These are phyloP conservation scores for Dianthus caryophyllus DNA, from an alignment of 148 eudicot species.

Conservation along the genomic window DNA sequence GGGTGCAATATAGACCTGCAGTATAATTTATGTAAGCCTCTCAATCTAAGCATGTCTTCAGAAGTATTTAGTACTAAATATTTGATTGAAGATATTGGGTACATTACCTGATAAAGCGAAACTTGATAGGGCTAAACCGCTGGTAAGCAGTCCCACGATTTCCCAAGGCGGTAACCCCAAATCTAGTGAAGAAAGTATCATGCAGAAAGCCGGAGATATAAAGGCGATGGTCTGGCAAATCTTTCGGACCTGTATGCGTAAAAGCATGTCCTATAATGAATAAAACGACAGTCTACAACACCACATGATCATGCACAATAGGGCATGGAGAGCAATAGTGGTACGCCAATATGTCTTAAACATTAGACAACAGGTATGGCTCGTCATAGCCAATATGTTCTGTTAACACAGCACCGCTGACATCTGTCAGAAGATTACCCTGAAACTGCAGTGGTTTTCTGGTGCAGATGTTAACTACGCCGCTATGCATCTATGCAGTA, in stretches of 20 bases:
- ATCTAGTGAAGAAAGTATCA: conserved; percentile 81
- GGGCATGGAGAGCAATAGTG: not conserved
- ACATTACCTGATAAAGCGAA: conserved; percentile 88
- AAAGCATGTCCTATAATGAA: conserved; percentile 10
- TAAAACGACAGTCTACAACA: not conserved
- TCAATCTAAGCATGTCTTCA: not conserved
- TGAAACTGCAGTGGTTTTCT: not conserved
- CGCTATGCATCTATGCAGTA: not conserved
- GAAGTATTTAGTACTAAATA: not conserved
- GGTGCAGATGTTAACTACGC: not conserved
- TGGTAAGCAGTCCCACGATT: conserved; percentile 65
- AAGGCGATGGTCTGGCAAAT: conserved; percentile 89
- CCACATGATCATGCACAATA: not conserved
- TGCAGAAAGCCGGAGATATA: conserved; percentile 91
- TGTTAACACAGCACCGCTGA: not conserved
- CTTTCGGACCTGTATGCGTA: conserved; percentile 67
- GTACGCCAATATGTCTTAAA: not conserved
- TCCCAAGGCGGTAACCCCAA: conserved; percentile 88
- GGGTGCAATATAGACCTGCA: conserved; percentile 94
- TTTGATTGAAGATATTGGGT: not conserved
- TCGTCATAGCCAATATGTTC: not conserved
- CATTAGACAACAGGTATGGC: not conserved
- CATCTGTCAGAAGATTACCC: not conserved
- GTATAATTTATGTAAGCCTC: not conserved
- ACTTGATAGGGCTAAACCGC: conserved; percentile 94